Percentiles rank a stretch among this genome's conserved stretches.
phyloP scores from a whole-genome alignment of 1,284 basidiomycete species.

The Crepidotus sp. region DNA sequence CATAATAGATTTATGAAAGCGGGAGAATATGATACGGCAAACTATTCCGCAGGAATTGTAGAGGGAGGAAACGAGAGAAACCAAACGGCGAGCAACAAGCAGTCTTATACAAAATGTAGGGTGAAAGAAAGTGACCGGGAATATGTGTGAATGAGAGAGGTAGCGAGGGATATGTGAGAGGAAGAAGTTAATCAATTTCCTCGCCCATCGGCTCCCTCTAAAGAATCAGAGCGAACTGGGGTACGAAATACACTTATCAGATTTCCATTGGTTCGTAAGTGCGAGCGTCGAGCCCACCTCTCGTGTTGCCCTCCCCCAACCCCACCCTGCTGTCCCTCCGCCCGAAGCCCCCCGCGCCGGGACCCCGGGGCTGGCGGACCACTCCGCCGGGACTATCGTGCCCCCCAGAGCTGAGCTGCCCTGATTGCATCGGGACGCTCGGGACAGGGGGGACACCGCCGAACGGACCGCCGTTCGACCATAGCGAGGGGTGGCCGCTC shows the following conservation, averaged over 20 bases:
- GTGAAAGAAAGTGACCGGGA: slow-evolving; percentile 7
- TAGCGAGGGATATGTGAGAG: not conserved
- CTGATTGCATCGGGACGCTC: slow-evolving; percentile 48
- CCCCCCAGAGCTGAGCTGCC: slow-evolving; percentile 35
- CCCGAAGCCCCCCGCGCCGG: slow-evolving; percentile 62
- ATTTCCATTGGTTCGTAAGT: slow-evolving; percentile 79
- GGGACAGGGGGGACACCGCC: slow-evolving; percentile 67
- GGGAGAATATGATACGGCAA: slow-evolving; percentile 23
- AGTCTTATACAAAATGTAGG: slow-evolving; percentile 29
- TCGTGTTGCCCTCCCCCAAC: slow-evolving; percentile 44
- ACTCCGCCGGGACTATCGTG: slow-evolving; percentile 47
- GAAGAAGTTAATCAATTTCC: slow-evolving; percentile 15
- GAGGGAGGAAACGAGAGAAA: slow-evolving; percentile 20
- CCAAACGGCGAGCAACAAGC: slow-evolving; percentile 26
- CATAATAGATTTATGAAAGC: slow-evolving; percentile 26
- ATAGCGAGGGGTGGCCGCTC: slow-evolving; percentile 54
- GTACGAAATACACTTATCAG: slow-evolving; percentile 33
- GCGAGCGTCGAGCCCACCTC: slow-evolving; percentile 68
- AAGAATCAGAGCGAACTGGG: slow-evolving; percentile 35
- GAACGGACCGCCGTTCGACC: slow-evolving; percentile 39
- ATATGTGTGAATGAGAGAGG: slow-evolving; percentile 1
- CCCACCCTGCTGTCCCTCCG: slow-evolving; percentile 53
- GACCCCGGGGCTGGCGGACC: slow-evolving; percentile 73
- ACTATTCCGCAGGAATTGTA: slow-evolving; percentile 27
- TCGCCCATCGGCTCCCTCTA: slow-evolving; percentile 36